Evolutionary conservation across 2,329 filamentous ascomycete species (phyloP).

Genomic region (Stenocarpella maydis): DNA sequence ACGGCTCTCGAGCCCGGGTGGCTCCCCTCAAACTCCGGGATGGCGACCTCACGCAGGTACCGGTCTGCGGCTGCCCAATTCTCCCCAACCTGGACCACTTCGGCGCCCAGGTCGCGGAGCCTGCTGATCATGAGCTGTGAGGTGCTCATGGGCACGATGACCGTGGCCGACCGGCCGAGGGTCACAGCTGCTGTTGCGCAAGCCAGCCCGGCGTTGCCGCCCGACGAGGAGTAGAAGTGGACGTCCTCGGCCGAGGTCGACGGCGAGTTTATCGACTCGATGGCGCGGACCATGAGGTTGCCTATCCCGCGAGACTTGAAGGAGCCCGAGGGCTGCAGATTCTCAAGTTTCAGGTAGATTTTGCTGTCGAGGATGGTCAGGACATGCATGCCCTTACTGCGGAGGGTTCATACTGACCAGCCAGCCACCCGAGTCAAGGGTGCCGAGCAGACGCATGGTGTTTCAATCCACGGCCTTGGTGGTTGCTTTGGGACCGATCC

Average conservation of each 20-base stretch:
- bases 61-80: slow-evolving; percentile 75
- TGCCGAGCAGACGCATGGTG: slow-evolving; percentile 71
- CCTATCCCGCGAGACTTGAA: slow-evolving; percentile 86
- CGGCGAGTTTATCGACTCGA: slow-evolving; percentile 39
- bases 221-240: slow-evolving; percentile 78
- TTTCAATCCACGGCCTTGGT: slow-evolving; percentile 69
- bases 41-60: slow-evolving; percentile 59
- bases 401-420: slow-evolving; percentile 61
- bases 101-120: slow-evolving; percentile 69
- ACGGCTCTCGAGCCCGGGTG: slow-evolving; percentile 52
- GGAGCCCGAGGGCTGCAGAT: slow-evolving; percentile 80
- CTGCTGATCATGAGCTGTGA: slow-evolving; percentile 73
- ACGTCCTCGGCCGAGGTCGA: slow-evolving; percentile 47
- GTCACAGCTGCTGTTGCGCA: slow-evolving; percentile 75
- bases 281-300: slow-evolving; percentile 68
- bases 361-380: slow-evolving; percentile 55
- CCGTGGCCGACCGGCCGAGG: slow-evolving; percentile 70
- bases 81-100: slow-evolving; percentile 71
- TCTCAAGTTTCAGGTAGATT: slow-evolving; percentile 85
- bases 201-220: slow-evolving; percentile 82
- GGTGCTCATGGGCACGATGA: slow-evolving; percentile 74
- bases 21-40: slow-evolving; percentile 53
- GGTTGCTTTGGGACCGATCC: slow-evolving; percentile 41
- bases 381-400: background rate
- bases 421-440: slow-evolving; percentile 71